A percentile compares a stretch with the other conserved stretches of the same genome.
These are phyloP conservation scores for Talaromyces sp. DNA, from an alignment of 2,329 filamentous ascomycete genomes.

Conservation along the genomic window DNA sequence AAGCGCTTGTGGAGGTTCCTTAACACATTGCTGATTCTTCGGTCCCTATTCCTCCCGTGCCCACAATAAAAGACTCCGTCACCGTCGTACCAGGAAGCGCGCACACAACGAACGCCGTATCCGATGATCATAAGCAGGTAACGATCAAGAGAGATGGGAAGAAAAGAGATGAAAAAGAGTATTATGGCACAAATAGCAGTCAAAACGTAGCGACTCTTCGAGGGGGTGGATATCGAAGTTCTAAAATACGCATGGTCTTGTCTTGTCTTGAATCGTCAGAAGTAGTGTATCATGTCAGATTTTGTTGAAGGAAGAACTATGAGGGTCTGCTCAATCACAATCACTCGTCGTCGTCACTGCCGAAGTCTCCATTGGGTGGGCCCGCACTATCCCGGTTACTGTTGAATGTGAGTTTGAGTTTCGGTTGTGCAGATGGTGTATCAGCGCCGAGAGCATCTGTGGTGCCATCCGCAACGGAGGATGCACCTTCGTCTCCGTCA, in stretches of 20 bases:
- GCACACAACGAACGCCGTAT: constrained; percentile 11
- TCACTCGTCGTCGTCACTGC: constrained; percentile 35
- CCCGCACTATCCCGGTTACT: constrained; percentile 35
- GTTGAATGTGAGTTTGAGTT: constrained; percentile 63
- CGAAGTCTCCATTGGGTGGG: constrained; percentile 31
- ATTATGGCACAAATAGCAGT: constrained; percentile 7
- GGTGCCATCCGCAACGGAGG: constrained; percentile 49
- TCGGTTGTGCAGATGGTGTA: constrained; percentile 51
- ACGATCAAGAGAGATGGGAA: not conserved
- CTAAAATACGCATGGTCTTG: constrained; percentile 3
- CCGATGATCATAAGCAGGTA: constrained; percentile 5
- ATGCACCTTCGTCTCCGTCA: constrained; percentile 36
- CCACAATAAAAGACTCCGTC: constrained; percentile 2
- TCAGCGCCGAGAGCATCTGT: constrained; percentile 46
- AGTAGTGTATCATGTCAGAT: constrained; percentile 1
- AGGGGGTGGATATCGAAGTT: not conserved
- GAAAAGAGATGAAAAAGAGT: not conserved
- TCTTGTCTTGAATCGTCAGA: not conserved
- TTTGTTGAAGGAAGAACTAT: not conserved
- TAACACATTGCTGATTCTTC: no score
- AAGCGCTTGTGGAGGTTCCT: not conserved
- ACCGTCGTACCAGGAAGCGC: constrained; percentile 5
- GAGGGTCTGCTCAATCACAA: not conserved
- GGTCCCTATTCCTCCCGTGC: not conserved
- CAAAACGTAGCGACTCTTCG: not conserved